A percentile compares a stretch with the other conserved stretches of the same genome.
These are phyloP conservation scores for Monilinia polystroma DNA, from an alignment of 2,329 filamentous ascomycete genomes.

Conservation along the genomic window DNA sequence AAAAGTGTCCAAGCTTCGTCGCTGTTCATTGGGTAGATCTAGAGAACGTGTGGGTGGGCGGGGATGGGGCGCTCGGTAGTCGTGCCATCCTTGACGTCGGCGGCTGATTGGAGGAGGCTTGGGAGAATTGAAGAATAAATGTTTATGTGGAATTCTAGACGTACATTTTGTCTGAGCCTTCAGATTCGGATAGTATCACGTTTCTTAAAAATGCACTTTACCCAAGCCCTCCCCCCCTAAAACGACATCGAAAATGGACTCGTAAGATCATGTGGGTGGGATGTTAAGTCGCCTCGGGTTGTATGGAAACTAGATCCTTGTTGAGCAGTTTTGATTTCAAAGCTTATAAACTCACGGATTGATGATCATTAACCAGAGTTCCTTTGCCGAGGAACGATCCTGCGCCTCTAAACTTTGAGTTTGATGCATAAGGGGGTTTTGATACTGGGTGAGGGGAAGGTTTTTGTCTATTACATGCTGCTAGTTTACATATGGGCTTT, in stretches of 20 bases:
- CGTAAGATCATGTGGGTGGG: too few species aligned
- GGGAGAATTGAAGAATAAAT: not conserved
- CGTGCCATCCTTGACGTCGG: slow-evolving; percentile 1
- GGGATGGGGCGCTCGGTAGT: not conserved
- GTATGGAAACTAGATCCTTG: not conserved
- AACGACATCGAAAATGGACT: too few species aligned
- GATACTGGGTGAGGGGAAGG: not conserved
- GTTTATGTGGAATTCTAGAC: too few species aligned
- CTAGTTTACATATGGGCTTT: not conserved
- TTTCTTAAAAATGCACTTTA: too few species aligned
- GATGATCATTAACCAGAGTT: not conserved
- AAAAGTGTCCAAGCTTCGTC: slow-evolving; percentile 1
- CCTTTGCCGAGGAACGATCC: not conserved
- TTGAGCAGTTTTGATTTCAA: not conserved
- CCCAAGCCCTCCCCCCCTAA: too few species aligned
- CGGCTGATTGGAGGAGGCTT: not conserved
- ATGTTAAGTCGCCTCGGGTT: not conserved
- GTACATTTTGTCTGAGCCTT: too few species aligned
- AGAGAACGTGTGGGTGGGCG: not conserved
- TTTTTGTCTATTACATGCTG: not conserved
- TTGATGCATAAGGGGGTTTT: not conserved
- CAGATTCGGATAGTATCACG: too few species aligned
- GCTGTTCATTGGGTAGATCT: not conserved
- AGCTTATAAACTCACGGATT: not conserved
- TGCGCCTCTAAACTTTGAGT: not conserved